Evolutionary conservation across 306 rosid genomes (phyloP), one percentile per base, ranked within the genome.

Genomic region (Medicago arabica): DNA sequence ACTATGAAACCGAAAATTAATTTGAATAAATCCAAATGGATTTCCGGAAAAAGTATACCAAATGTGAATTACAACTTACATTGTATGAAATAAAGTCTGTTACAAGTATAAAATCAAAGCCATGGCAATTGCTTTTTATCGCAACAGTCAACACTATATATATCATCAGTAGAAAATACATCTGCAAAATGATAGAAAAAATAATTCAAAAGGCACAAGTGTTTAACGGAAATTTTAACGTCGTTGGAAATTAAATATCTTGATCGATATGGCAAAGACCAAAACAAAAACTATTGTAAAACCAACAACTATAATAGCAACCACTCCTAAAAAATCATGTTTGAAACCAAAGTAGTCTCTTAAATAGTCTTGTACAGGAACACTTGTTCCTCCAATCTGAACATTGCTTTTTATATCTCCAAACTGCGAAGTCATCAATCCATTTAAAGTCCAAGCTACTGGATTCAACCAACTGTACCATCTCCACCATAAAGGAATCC

Each of bases 401-500:
- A 34, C 38, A 4, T 2, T 9, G 43, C 66, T 75, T 17, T 67
- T 53, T 7, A 80, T 15, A 74, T 86, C 85, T 69, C 87, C 87
- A 73, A 25, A 86, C 39, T 86, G 89, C 59, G 89, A 86, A 28
- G 75, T 13, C 49, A 84, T 81, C 82, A 86, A 63, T 19, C 88
- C 88, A 62, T 85, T 82, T 79, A 85, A 67, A 72, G 71, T 82
- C 88, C 86, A 85, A 44, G 84, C 82, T 11, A 72, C 62, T 28
- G 88, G 88, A 75, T 84, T 46, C 41, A 55, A 46, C 78, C 73
- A 71, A 63, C 43, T 11, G 31, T 11, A 63, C 82, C 82, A 79
- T 53, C 68, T 71, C 82, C 88, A 85, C 88, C 88, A 85, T 8
- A 76, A 23, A n/a, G 88, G 88, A 3, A 85, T 82, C 68, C 78